Conservation (phyloP, 441 rosid genomes). For the Pelargonium citronellum region DNA sequence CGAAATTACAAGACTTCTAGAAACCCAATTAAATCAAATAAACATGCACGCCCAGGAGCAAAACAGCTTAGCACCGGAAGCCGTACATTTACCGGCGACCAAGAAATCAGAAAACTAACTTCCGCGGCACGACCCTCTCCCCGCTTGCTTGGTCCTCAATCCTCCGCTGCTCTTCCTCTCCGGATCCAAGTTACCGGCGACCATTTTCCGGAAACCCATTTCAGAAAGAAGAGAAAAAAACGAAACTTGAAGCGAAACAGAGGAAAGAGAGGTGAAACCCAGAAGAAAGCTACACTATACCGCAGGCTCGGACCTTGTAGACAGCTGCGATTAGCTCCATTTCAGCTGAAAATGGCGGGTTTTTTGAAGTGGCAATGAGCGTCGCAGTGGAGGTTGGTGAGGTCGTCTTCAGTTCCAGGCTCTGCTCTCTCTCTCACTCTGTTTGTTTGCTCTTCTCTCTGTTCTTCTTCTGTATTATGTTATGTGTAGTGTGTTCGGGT, state of each 20-base stretch:
- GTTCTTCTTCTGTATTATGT: conserved; percentile 16
- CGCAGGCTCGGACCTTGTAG: conserved; percentile 68
- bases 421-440: conserved; percentile 14
- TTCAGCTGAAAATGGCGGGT: conserved; percentile 15
- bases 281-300: conserved; percentile 44
- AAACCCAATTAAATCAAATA: not conserved
- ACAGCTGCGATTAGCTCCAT: conserved; percentile 65
- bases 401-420: conserved; percentile 21
- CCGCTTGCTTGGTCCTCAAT: conserved; percentile 89
- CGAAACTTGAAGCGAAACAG: not conserved
- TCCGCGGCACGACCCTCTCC: conserved; percentile 96
- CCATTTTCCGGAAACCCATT: conserved; percentile 60
- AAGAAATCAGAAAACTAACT: conserved; percentile 49
- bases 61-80: not conserved
- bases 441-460: conserved; percentile 10
- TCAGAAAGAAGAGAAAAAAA: conserved; percentile 6
- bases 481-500: not conserved
- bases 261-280: not conserved
- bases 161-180: conserved; percentile 90
- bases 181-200: conserved; percentile 77
- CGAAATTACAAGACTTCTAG: conserved; percentile 8
- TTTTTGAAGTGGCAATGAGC: not conserved
- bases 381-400: conserved; percentile 5
- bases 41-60: conserved; percentile 1
- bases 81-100: conserved; percentile 16